These are phyloP conservation scores for Centrapalus pauciflorus DNA, from an alignment of 129 eudicot genomes.

Conservation along the genomic window DNA sequence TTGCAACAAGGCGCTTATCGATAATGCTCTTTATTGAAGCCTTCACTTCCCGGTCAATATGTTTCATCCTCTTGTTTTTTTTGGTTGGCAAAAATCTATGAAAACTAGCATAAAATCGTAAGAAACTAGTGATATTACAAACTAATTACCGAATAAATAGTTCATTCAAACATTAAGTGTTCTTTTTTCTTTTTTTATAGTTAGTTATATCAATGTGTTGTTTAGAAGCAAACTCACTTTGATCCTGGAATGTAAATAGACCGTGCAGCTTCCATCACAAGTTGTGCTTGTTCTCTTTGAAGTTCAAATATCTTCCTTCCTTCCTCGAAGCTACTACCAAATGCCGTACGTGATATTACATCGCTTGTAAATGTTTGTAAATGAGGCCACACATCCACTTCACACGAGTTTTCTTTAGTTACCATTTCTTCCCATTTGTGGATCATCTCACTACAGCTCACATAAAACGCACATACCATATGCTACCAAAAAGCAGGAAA, in stretches of 20 bases:
- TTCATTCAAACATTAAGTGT: background rate
- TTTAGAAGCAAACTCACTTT: conserved; percentile 3
- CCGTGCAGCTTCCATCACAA: background rate
- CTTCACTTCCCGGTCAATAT: conserved; percentile 9
- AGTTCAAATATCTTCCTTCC: conserved; percentile 35
- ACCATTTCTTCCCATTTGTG: conserved; percentile 20
- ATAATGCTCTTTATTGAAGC: conserved; percentile 16
- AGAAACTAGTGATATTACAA: background rate
- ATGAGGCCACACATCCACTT: conserved; percentile 31
- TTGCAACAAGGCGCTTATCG: conserved; percentile 20
- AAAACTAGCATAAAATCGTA: background rate
- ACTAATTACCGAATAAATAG: background rate
- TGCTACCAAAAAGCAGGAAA: too few species aligned
- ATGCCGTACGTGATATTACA: conserved; percentile 28
- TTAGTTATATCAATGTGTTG: background rate
- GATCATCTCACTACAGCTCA: conserved; percentile 30
- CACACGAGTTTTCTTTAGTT: conserved; percentile 7
- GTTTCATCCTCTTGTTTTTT: conserved; percentile 27
- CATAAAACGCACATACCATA: conserved; percentile 22
- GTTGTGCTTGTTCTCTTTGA: conserved; percentile 20
- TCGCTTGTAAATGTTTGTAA: conserved; percentile 17
- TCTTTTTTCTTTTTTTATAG: background rate
- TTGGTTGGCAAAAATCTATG: conserved; percentile 22
- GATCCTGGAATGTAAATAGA: conserved; percentile 33
- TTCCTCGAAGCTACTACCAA: conserved; percentile 33